These are phyloP conservation scores for Elongisporangium undulatum DNA, from an alignment of 352 stramenopile species.

Conservation along the genomic window DNA sequence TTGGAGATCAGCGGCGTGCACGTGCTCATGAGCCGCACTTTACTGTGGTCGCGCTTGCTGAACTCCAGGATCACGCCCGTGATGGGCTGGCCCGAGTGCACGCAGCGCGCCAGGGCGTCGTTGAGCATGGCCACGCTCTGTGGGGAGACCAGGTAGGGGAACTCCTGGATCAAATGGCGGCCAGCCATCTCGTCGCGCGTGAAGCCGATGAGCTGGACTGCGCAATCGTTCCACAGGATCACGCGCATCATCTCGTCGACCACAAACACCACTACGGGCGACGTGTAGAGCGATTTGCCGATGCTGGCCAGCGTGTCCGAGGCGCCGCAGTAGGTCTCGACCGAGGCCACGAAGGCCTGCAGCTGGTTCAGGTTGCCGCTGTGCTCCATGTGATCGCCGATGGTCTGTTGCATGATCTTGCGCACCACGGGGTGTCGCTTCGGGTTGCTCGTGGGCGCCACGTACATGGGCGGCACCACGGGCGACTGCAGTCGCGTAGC, in stretches of 20 bases:
- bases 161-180: constrained; percentile 61
- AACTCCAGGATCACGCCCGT: constrained; percentile 58
- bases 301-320: constrained; percentile 77
- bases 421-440: constrained; percentile 48
- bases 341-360: constrained; percentile 64
- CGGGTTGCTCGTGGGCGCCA: background rate
- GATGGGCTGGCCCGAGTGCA: constrained; percentile 37
- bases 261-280: constrained; percentile 69
- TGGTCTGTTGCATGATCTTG: constrained; percentile 77
- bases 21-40: constrained; percentile 58
- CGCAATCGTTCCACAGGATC: constrained; percentile 83
- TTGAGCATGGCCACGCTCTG: constrained; percentile 44
- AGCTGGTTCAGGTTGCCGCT: constrained; percentile 48
- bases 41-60: constrained; percentile 45
- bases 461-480: constrained; percentile 18
- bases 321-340: constrained; percentile 72
- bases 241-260: constrained; percentile 83
- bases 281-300: constrained; percentile 83
- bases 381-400: constrained; percentile 72
- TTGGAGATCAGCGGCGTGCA: constrained; percentile 76
- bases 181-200: constrained; percentile 79
- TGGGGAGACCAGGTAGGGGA: constrained; percentile 64
- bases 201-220: constrained; percentile 69
- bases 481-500: constrained; percentile 25
- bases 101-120: constrained; percentile 57